Percentiles rank a stretch among this genome's conserved stretches.
phyloP scores from a whole-genome alignment of 2,329 filamentous ascomycete genomes.

The Colletotrichum lupini region DNA sequence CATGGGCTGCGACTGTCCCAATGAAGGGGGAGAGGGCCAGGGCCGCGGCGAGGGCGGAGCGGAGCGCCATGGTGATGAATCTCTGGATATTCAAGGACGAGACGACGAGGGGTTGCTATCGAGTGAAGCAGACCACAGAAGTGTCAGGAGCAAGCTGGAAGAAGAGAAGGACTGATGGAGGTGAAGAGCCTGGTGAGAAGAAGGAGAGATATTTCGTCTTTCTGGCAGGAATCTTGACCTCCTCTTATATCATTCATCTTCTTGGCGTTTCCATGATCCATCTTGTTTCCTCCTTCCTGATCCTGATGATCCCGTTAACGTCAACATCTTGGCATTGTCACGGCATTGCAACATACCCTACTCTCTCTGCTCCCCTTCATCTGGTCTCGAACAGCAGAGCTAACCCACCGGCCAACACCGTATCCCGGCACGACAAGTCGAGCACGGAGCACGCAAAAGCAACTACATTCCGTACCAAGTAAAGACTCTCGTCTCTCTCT shows the following conservation, averaged over 20 bases:
- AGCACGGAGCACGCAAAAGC: conserved; percentile 11
- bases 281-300: neutral
- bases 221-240: neutral
- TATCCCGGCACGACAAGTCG: neutral
- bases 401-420: neutral
- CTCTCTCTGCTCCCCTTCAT: neutral
- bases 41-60: conserved; percentile 20
- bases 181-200: conserved; percentile 17
- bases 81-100: neutral
- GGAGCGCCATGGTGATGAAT: conserved; percentile 19
- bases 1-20: conserved; percentile 43
- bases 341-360: neutral
- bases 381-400: neutral
- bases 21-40: conserved; percentile 36
- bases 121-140: neutral
- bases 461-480: conserved; percentile 7
- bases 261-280: conserved; percentile 18
- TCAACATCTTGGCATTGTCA: conserved; percentile 16
- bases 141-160: neutral
- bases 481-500: neutral
- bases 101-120: neutral
- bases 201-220: neutral
- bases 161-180: conserved; percentile 10
- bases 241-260: conserved; percentile 15
- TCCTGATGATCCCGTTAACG: neutral